Evolutionary conservation across 345 rosid species (phyloP).

Genomic region (Xanthoceras sorbifolium): DNA sequence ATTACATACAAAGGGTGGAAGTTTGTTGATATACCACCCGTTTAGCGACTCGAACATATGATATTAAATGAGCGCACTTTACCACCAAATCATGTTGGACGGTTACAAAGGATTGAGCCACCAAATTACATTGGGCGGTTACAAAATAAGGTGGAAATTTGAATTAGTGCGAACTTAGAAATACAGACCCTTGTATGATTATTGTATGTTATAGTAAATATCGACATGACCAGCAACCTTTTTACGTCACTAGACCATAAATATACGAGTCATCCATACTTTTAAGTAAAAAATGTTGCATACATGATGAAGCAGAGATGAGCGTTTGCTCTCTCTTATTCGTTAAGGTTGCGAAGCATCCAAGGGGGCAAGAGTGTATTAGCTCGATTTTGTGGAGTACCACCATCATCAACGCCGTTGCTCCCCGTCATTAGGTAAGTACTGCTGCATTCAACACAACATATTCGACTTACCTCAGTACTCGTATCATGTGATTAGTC

Average conservation of each 20-base stretch:
- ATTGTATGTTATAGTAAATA: neutral
- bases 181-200: neutral
- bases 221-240: neutral
- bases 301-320: too few species aligned
- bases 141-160: too few species aligned
- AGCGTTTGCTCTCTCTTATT: neutral
- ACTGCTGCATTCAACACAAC: conserved; percentile 11
- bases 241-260: neutral
- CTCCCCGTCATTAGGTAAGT: conserved; percentile 16
- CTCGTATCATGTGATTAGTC: neutral
- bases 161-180: neutral
- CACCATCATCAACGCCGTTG: conserved; percentile 32
- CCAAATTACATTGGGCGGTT: too few species aligned
- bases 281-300: neutral
- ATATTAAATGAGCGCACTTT: too few species aligned
- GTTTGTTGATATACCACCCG: too few species aligned
- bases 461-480: neutral
- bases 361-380: conserved; percentile 53
- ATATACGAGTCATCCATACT: neutral
- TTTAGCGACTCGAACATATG: too few species aligned
- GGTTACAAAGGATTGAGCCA: too few species aligned
- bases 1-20: neutral
- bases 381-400: conserved; percentile 23
- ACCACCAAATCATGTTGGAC: too few species aligned
- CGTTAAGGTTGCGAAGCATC: conserved; percentile 47